Base-by-base conservation (phyloP, 2,329 filamentous ascomycete genomes). In the Clonostachys solani region DNA sequence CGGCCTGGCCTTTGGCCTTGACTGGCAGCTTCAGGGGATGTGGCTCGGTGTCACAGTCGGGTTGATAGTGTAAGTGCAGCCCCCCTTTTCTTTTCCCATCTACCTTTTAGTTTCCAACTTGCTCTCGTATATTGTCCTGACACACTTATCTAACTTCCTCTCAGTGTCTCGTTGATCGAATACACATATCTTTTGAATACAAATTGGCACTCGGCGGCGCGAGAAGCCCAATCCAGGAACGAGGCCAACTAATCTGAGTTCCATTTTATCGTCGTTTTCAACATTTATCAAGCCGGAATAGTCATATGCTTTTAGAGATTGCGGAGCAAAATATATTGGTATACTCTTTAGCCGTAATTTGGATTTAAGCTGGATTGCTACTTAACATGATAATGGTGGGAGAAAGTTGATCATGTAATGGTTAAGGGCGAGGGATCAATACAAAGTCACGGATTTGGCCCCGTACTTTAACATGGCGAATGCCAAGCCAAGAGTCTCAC, bases 11-110 rank as follows among this genome's bases (percentile, higher is more conserved):
- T 96, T 97, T 63, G 86, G 83, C 0, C 69, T 92, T 5, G 75
- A 75, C 17, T 95, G 87, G 90, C 81, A 83, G 42, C 70, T 97
- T 36, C 75, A 81, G 47, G 92, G 92, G 1, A 71, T 97, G 16
- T 97, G 92, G 92, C 71, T 76, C 12, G 88, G 89, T 17, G 81
- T 91, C 7, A 86, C 84, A 0, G 64, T 95, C 52, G 92, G 88
- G 2, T 69, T 95, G 13, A 66, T 74, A 6, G 65, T 86, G 75
- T 80, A 63, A 70, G 76, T 73, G 2, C 44, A 29, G 8, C 23
- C 23, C 23, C 23, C 9, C 18, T 44, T 19, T 43, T n/a, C 15
- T 45, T 5, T 33, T 16, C 7, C 18, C 8, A 17, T 12, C 33
- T 29, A 8, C 29, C n/a, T 17, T n/a, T 15, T 5, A 33, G 40